A percentile compares a stretch with the other conserved stretches of the same genome.
Evolutionary conservation across 345 rosid genomes (phyloP).

Genomic region (Hypericum androsaemum): DNA sequence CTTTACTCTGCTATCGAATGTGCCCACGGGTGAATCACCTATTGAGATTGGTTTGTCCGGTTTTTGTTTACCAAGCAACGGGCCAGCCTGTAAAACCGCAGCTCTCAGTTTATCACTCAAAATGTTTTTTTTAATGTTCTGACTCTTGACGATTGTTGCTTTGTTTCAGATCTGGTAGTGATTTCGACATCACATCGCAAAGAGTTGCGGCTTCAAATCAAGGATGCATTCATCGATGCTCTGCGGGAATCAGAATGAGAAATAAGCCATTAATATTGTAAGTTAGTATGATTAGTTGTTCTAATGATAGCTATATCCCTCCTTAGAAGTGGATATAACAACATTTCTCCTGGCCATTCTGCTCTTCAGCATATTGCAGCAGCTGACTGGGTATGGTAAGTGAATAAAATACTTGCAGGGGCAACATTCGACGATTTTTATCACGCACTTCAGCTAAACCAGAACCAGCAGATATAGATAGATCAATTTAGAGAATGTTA

Average conservation of each 20-base stretch:
- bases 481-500: too few relatives aligned
- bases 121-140: constrained; percentile 2
- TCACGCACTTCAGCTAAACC: too few relatives aligned
- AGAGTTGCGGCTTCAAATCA: constrained; percentile 89
- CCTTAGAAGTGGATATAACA: too few relatives aligned
- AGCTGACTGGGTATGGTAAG: too few relatives aligned
- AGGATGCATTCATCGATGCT: constrained; percentile 63
- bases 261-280: not conserved
- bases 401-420: too few relatives aligned
- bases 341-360: too few relatives aligned
- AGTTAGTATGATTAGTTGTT: not conserved
- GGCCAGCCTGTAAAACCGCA: constrained; percentile 3
- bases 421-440: too few relatives aligned
- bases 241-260: constrained; percentile 35
- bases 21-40: too few relatives aligned
- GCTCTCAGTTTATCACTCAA: constrained; percentile 1
- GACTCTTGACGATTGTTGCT: constrained; percentile 7
- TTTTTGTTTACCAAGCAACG: not conserved
- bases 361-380: too few relatives aligned
- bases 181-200: constrained; percentile 67
- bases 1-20: not conserved
- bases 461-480: too few relatives aligned
- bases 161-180: constrained; percentile 68
- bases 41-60: not conserved
- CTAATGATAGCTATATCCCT: too few relatives aligned